A percentile compares a stretch with the other conserved stretches of the same genome.
Conservation (phyloP, 768 basidiomycete species). For the Kwoniella sp. region DNA sequence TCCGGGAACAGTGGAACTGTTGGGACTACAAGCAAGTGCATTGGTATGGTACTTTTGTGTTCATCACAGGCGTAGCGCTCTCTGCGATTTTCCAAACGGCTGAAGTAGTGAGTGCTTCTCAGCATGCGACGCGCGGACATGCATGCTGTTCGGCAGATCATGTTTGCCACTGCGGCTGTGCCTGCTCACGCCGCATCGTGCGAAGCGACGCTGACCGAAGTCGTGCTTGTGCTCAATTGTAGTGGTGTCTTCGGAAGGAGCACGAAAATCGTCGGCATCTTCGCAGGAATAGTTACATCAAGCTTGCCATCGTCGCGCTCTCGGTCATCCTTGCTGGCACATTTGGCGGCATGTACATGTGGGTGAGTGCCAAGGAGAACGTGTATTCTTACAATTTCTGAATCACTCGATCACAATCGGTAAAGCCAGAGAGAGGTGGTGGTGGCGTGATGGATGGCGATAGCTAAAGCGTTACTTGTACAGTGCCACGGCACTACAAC, state of each 20-base stretch:
- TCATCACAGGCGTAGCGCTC: constrained; percentile 53
- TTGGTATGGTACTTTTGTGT: constrained; percentile 39
- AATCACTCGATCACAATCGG: too few species aligned
- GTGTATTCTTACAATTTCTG: neutral
- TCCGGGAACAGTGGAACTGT: constrained; percentile 34
- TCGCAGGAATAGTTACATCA: constrained; percentile 46
- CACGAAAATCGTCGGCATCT: constrained; percentile 52
- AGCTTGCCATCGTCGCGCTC: constrained; percentile 45
- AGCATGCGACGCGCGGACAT: too few species aligned
- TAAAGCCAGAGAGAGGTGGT: neutral
- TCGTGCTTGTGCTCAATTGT: too few species aligned
- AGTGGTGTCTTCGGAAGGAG: constrained; percentile 42
- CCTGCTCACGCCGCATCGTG: too few species aligned
- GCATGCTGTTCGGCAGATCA: too few species aligned
- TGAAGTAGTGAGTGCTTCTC: constrained; percentile 37
- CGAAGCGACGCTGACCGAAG: too few species aligned
- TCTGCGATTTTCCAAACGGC: constrained; percentile 50
- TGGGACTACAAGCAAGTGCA: constrained; percentile 41
- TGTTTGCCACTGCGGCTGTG: too few species aligned
- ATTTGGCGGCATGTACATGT: constrained; percentile 46
- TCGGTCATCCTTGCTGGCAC: constrained; percentile 47
- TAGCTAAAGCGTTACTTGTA: too few species aligned
- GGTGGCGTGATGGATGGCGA: neutral
- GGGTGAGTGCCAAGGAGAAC: constrained; percentile 8
- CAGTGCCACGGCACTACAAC: constrained; percentile 24